These are phyloP conservation scores for Boletus reticulatus DNA, from an alignment of 768 basidiomycete genomes.

Conservation along the genomic window DNA sequence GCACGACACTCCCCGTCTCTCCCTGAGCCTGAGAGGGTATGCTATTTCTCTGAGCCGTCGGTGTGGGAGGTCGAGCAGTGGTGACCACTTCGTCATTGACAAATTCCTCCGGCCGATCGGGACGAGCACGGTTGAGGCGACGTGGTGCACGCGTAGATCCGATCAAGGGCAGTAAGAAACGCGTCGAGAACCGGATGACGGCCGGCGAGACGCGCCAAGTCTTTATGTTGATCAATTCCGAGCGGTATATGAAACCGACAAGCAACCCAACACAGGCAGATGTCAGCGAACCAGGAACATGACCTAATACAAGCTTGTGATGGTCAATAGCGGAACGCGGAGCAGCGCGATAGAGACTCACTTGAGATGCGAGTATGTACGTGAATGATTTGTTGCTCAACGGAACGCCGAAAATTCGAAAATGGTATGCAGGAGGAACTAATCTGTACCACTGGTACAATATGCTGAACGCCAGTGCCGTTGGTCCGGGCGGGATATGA, in stretches of 20 bases:
- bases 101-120: conserved; percentile 42
- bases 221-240: conserved; percentile 78
- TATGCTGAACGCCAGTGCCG: conserved; percentile 73
- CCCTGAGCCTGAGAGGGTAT: conserved; percentile 21
- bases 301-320: conserved; percentile 63
- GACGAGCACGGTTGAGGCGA: conserved; percentile 71
- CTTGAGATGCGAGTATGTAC: conserved; percentile 73
- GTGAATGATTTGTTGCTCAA: conserved; percentile 75
- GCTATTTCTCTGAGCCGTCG: conserved; percentile 21
- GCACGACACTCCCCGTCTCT: conserved; percentile 47
- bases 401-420: conserved; percentile 69
- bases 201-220: conserved; percentile 70
- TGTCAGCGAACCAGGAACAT: conserved; percentile 62
- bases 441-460: conserved; percentile 81
- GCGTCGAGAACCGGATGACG: conserved; percentile 52
- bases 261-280: conserved; percentile 64
- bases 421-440: conserved; percentile 73
- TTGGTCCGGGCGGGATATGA: conserved; percentile 71
- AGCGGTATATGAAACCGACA: conserved; percentile 77
- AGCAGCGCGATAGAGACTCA: conserved; percentile 30
- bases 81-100: conserved; percentile 62
- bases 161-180: conserved; percentile 62
- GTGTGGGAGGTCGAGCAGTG: conserved; percentile 46
- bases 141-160: conserved; percentile 63
- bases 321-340: conserved; percentile 3